phyloP scores from a whole-genome alignment of 805 yeast species.

The Starmerella apicola region DNA sequence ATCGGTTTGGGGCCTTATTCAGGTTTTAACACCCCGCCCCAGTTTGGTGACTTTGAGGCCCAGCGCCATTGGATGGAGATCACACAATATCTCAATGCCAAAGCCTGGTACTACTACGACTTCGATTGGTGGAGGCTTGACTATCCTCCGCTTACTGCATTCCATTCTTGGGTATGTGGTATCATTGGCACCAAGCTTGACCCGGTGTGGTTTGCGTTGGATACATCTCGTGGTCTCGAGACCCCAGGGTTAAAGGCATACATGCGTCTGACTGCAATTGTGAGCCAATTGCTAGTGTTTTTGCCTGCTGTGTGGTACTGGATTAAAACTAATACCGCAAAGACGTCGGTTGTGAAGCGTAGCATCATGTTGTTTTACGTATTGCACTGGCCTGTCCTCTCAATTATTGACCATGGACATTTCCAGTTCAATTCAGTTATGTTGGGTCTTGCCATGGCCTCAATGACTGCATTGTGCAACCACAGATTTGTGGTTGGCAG shows the following conservation, averaged over 20 bases:
- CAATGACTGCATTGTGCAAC: constrained; percentile 55
- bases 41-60: constrained; percentile 94
- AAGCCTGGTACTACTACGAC: constrained; percentile 81
- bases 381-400: constrained; percentile 70
- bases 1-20: constrained; percentile 83
- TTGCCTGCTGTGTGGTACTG: constrained; percentile 58
- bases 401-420: constrained; percentile 91
- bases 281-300: constrained; percentile 61
- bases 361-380: constrained; percentile 64
- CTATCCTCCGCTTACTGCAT: constrained; percentile 94
- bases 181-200: constrained; percentile 50
- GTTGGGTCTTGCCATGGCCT: constrained; percentile 70
- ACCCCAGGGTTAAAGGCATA: constrained; percentile 53
- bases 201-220: constrained; percentile 63
- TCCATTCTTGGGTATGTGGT: constrained; percentile 75
- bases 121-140: constrained; percentile 92
- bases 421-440: constrained; percentile 90
- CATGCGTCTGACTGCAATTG: constrained; percentile 70
- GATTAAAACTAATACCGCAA: not conserved
- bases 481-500: constrained; percentile 52
- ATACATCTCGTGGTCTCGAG: constrained; percentile 66
- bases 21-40: constrained; percentile 59
- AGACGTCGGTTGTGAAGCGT: constrained; percentile 37
- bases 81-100: constrained; percentile 60
- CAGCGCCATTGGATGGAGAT: constrained; percentile 97